Evolutionary conservation across 2,329 filamentous ascomycete genomes (phyloP).

Genomic region (Monosporascus sp.): DNA sequence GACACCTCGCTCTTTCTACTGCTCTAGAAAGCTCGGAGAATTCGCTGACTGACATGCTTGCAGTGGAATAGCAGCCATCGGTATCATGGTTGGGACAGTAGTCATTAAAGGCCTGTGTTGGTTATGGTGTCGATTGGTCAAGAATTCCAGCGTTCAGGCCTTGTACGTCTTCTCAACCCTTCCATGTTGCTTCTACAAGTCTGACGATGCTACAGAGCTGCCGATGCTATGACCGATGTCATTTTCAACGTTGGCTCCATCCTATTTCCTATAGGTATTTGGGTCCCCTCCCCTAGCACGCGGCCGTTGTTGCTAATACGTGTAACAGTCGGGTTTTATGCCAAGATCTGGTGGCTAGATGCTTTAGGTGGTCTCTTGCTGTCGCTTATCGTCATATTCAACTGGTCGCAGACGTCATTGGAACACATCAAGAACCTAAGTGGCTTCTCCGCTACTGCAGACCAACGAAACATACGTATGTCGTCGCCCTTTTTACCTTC

Average conservation of each 20-base stretch:
- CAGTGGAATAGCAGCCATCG: slow-evolving; percentile 61
- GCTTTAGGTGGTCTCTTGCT: slow-evolving; percentile 72
- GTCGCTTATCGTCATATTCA: slow-evolving; percentile 73
- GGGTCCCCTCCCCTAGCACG: not conserved
- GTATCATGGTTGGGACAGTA: slow-evolving; percentile 77
- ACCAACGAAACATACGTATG: slow-evolving; percentile 69
- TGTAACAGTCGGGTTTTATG: slow-evolving; percentile 62
- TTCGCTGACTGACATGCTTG: slow-evolving; percentile 2
- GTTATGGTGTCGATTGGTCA: slow-evolving; percentile 82
- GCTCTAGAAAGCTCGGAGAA: not conserved
- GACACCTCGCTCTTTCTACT: not conserved
- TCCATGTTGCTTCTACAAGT: not conserved
- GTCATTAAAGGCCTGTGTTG: slow-evolving; percentile 78
- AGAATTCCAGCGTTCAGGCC: slow-evolving; percentile 80
- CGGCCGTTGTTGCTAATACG: slow-evolving; percentile 4
- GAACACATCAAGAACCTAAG: slow-evolving; percentile 78
- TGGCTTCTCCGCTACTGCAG: slow-evolving; percentile 71
- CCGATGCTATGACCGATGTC: slow-evolving; percentile 64
- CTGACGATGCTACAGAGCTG: slow-evolving; percentile 31
- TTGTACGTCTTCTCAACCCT: slow-evolving; percentile 40
- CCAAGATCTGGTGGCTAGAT: slow-evolving; percentile 79
- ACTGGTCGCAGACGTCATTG: slow-evolving; percentile 69
- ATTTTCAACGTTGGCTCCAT: slow-evolving; percentile 90
- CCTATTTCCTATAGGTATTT: slow-evolving; percentile 68
- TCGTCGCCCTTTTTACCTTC: not conserved